Evolutionary conservation across 805 yeast species (phyloP), one percentile per base, ranked within the genome.

Genomic region (Saccharomycopsis lassenensis): DNA sequence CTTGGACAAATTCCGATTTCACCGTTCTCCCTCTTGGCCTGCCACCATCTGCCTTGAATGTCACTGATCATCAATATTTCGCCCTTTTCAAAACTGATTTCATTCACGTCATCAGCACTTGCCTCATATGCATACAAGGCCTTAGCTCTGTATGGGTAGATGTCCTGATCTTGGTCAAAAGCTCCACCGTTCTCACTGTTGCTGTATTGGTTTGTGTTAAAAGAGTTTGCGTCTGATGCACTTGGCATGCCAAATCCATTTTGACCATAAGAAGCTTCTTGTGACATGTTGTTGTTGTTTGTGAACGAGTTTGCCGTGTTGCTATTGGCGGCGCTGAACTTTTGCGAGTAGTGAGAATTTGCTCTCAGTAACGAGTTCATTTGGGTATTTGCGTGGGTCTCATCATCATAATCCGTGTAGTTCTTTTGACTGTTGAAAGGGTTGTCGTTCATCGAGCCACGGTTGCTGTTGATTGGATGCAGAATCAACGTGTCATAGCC

Each of bases 11-110:
- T 89, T 47, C 97, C 98, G 29, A 85, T 81, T 55, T 86, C 91
- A 23, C 98, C 98, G 48, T 74, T 80, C 6, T 79, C 67, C 52
- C 87, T 73, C 56, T 81, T 74, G 27, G 95, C 96, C 60, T 86
- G 95, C 97, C 97, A 89, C 98, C 98, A 89, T 60, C 93, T 77
- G 31, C 96, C 96, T 46, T 82, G 82, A 39, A 85, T 84, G 52
- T 89, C 96, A 48, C 84, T 84, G 23, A 89, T 94, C 50, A 78
- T 85, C 56, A 89, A 68, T n/a, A 85, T 62, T 57, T 89, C 97
- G 38, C 91, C 95, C 56, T 87, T 85, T 45, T 69, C 75, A 52
- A 89, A 91, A 4, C 94, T 80, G 17, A 89, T 71, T 60, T 89
- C 98, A 52, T 87, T 86, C 44, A 80, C 85, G 56, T 89, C 98